Evolutionary conservation across 75 land plant species (phyloP).

Genomic region (Picea glauca): DNA sequence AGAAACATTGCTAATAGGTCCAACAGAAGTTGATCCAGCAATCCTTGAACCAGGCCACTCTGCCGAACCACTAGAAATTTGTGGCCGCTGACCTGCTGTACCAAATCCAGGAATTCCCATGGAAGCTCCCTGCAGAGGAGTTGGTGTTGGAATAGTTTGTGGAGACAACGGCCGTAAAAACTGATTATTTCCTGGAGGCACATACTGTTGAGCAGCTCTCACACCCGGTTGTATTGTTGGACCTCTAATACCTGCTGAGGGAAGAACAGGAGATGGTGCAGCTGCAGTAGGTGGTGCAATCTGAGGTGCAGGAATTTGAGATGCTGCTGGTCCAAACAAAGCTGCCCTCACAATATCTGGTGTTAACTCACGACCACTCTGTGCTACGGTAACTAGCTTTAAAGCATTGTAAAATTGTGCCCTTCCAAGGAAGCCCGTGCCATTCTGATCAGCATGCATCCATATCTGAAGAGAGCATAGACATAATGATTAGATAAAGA

Average conservation of each 20-base stretch:
- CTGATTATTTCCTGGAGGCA: slow-evolving; percentile 25
- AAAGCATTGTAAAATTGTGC: slow-evolving; percentile 84
- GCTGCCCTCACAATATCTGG: slow-evolving; percentile 87
- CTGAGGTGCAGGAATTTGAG: slow-evolving; percentile 85
- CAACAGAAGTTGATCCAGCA: not conserved
- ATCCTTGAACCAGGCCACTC: slow-evolving; percentile 39
- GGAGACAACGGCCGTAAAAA: slow-evolving; percentile 25
- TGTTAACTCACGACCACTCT: slow-evolving; percentile 81
- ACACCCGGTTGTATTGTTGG: slow-evolving; percentile 17
- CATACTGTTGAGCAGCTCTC: slow-evolving; percentile 23
- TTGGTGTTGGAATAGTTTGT: slow-evolving; percentile 10
- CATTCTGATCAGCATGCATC: slow-evolving; percentile 76
- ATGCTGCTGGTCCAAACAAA: slow-evolving; percentile 75
- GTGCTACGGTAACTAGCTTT: slow-evolving; percentile 92
- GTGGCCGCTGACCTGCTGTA: slow-evolving; percentile 17
- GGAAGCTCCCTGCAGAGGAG: slow-evolving; percentile 10
- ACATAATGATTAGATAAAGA: not conserved
- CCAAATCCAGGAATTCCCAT: slow-evolving; percentile 24
- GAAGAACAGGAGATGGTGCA: slow-evolving; percentile 14
- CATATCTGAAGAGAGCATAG: slow-evolving; percentile 54
- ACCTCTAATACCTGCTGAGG: not conserved
- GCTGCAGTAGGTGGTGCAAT: slow-evolving; percentile 38
- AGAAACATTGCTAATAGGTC: slow-evolving; percentile 10
- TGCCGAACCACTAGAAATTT: slow-evolving; percentile 18
- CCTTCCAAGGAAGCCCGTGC: slow-evolving; percentile 67